Conservation (phyloP, 2,329 filamentous ascomycete genomes). For the Parastagonospora nodorum region DNA sequence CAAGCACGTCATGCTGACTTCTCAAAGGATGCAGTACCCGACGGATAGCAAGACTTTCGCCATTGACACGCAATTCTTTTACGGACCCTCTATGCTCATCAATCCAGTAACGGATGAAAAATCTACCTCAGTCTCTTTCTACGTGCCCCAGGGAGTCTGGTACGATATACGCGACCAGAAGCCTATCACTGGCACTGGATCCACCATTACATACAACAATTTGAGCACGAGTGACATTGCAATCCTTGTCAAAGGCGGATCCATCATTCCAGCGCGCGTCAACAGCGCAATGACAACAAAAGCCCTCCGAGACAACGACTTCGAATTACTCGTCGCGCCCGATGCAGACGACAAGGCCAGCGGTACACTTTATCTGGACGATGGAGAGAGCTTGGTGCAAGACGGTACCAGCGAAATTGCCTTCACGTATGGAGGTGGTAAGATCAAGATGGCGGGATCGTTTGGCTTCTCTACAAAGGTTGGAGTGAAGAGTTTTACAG, state of each 20-base stretch:
- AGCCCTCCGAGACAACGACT: constrained; percentile 68
- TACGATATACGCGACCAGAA: constrained; percentile 44
- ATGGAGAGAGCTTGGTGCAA: constrained; percentile 72
- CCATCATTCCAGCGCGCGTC: constrained; percentile 64
- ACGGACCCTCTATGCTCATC: constrained; percentile 61
- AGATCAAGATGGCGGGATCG: constrained; percentile 57
- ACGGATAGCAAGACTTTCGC: constrained; percentile 55
- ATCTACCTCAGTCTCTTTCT: constrained; percentile 58
- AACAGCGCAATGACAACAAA: constrained; percentile 64
- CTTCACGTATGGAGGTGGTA: constrained; percentile 63
- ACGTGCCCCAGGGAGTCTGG: constrained; percentile 63
- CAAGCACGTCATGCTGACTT: constrained; percentile 2
- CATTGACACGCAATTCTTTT: constrained; percentile 63
- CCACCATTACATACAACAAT: constrained; percentile 51
- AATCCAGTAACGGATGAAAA: constrained; percentile 60
- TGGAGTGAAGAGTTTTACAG: constrained; percentile 27
- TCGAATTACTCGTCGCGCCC: constrained; percentile 73
- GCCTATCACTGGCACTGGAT: constrained; percentile 44
- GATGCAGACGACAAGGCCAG: constrained; percentile 64
- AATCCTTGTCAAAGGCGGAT: constrained; percentile 67
- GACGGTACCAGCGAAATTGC: constrained; percentile 59
- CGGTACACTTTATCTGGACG: constrained; percentile 76
- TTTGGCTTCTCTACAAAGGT: constrained; percentile 56
- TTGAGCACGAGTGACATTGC: constrained; percentile 61
- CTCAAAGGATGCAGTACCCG: constrained; percentile 64